Percentiles rank a stretch among this genome's conserved stretches.
These are phyloP conservation scores for Nicotiana paniculata DNA, from an alignment of 257 asterid species.

Conservation along the genomic window DNA sequence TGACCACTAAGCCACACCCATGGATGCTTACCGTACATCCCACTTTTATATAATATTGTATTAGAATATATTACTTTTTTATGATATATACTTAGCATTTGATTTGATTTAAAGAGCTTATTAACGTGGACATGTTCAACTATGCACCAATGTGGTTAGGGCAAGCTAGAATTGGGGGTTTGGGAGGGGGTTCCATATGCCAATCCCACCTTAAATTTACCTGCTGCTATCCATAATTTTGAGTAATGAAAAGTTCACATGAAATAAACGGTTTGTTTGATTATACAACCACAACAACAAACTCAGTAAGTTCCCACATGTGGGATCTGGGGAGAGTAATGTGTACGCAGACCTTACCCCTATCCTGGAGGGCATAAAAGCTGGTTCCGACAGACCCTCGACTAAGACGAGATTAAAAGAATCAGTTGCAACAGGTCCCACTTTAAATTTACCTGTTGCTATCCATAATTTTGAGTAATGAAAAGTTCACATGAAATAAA, in stretches of 20 bases:
- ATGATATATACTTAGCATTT: neutral
- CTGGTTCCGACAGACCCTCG: too few species aligned
- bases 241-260: neutral
- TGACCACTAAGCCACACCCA: too few species aligned
- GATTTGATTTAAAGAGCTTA: neutral
- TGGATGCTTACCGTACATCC: neutral
- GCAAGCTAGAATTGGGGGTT: neutral
- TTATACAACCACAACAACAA: neutral
- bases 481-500: neutral
- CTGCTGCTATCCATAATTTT: neutral
- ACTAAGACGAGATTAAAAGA: too few species aligned
- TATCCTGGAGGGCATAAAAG: too few species aligned
- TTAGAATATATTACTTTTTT: neutral
- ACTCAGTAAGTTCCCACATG: too few species aligned
- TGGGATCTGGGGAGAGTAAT: too few species aligned
- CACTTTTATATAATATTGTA: neutral
- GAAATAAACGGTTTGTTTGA: neutral
- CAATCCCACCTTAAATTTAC: neutral
- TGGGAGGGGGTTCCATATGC: neutral
- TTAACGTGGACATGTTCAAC: neutral
- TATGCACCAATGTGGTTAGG: neutral
- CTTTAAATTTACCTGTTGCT: neutral
- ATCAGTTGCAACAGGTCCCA: neutral
- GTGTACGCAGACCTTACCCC: too few species aligned
- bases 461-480: conserved; percentile 2